Evolutionary conservation across 345 rosid genomes (phyloP).

Genomic region (Bretschneidera sinensis): DNA sequence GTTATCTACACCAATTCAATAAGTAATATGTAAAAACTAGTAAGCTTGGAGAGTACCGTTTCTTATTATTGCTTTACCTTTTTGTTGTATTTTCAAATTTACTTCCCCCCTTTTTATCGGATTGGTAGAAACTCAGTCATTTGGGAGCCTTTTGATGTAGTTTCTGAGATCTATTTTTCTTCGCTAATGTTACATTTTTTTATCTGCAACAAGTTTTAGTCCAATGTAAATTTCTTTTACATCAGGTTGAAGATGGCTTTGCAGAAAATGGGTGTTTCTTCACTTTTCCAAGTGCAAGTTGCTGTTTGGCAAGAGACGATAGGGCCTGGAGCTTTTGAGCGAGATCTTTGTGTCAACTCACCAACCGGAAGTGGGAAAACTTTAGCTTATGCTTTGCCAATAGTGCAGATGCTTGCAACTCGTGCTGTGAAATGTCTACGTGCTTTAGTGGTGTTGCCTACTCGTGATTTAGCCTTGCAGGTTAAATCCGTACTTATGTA

Average conservation of each 20-base stretch:
- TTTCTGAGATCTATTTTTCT: no score
- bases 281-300: constrained; percentile 78
- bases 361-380: constrained; percentile 97
- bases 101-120: no score
- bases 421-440: constrained; percentile 71
- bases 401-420: constrained; percentile 64
- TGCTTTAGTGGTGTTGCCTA: constrained; percentile 91
- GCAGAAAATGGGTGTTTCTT: constrained; percentile 55
- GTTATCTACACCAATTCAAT: no score
- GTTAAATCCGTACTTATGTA: constrained; percentile 23
- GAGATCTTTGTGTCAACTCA: constrained; percentile 87
- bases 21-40: no score
- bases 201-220: background rate
- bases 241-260: constrained; percentile 67
- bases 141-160: no score
- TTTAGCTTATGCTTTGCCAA: constrained; percentile 83
- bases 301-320: constrained; percentile 91
- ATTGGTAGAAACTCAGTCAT: no score
- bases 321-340: constrained; percentile 81
- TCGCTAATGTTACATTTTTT: background rate
- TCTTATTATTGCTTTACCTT: no score
- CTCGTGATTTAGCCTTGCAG: constrained; percentile 94
- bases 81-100: no score
- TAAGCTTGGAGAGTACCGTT: no score
- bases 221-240: constrained; percentile 2